These are phyloP conservation scores for Thielaviopsis punctulata DNA, from an alignment of 2,329 filamentous ascomycete genomes.

Conservation along the genomic window DNA sequence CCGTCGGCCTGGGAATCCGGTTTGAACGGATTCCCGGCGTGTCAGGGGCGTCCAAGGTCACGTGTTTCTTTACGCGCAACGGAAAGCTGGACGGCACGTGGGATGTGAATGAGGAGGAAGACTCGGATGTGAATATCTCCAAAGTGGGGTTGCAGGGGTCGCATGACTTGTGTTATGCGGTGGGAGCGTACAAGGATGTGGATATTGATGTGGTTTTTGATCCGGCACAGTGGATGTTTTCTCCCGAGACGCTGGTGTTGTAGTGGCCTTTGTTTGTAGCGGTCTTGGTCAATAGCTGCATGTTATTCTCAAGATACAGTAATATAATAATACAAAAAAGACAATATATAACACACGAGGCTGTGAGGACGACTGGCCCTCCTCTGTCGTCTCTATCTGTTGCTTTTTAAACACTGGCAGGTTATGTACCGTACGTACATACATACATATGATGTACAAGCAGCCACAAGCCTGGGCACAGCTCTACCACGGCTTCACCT, in stretches of 20 bases:
- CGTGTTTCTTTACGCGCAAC: slow-evolving; percentile 55
- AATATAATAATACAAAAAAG: background rate
- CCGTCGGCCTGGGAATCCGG: slow-evolving; percentile 54
- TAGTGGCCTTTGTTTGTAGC: too few species aligned
- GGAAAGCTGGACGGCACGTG: slow-evolving; percentile 43
- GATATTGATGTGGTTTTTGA: slow-evolving; percentile 51
- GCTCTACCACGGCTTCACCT: slow-evolving; percentile 28
- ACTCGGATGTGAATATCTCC: slow-evolving; percentile 41
- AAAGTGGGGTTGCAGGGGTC: slow-evolving; percentile 52
- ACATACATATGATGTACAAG: too few species aligned
- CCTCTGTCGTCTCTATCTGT: background rate
- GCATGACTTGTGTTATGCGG: slow-evolving; percentile 51
- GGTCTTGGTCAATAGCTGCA: too few species aligned
- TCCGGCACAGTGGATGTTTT: slow-evolving; percentile 33
- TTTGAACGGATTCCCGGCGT: slow-evolving; percentile 25
- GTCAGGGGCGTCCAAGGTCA: slow-evolving; percentile 27
- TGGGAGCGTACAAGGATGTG: slow-evolving; percentile 54
- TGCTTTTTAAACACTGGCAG: too few species aligned
- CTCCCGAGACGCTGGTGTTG: too few species aligned
- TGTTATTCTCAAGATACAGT: background rate
- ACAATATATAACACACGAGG: background rate
- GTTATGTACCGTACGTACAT: too few species aligned
- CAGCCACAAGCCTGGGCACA: too few species aligned
- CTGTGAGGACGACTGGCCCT: background rate
- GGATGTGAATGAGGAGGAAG: slow-evolving; percentile 60